A percentile compares a stretch with the other conserved stretches of the same genome.
Evolutionary conservation across 2,329 filamentous ascomycete genomes (phyloP).

Genomic region (Phialocephala subalpina): DNA sequence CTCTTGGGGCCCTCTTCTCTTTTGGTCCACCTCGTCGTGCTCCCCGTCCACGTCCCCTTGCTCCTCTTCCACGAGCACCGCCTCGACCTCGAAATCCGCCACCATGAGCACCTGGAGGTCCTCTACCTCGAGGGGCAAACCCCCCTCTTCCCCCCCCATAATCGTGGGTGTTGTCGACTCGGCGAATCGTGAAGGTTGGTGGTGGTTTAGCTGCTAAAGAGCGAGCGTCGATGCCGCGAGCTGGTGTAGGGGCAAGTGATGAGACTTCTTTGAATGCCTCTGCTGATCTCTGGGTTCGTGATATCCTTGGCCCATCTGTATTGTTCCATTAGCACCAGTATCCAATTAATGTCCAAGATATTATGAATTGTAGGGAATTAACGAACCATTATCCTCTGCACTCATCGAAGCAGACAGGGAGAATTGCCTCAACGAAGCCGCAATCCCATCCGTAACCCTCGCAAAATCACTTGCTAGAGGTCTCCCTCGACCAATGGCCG

Average conservation of each 20-base stretch:
- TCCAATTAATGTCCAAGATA: background rate
- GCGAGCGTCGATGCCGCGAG: constrained; percentile 43
- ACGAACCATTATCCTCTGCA: constrained; percentile 33
- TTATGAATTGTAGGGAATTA: constrained; percentile 4
- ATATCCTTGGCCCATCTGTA: constrained; percentile 24
- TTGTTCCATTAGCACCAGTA: constrained; percentile 14
- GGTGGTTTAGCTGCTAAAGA: constrained; percentile 42
- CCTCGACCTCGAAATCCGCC: constrained; percentile 48
- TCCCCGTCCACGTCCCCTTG: constrained; percentile 33
- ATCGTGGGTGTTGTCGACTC: constrained; percentile 21
- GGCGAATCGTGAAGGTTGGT: constrained; percentile 34
- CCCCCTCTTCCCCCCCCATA: constrained; percentile 23
- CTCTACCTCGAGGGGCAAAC: constrained; percentile 19
- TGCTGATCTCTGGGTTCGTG: constrained; percentile 33
- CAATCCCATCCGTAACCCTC: constrained; percentile 43
- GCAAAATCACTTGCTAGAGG: constrained; percentile 39
- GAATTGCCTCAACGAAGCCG: constrained; percentile 43
- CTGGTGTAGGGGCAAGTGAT: constrained; percentile 35
- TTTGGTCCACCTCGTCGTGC: constrained; percentile 30
- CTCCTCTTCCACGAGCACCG: constrained; percentile 12
- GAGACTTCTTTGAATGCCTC: constrained; percentile 40
- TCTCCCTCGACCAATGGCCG: constrained; percentile 42
- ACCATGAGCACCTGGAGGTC: constrained; percentile 43
- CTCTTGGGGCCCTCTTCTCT: constrained; percentile 39
- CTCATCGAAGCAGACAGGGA: constrained; percentile 37